Conservation (phyloP, 2,329 filamentous ascomycete species). For the Cryphonectria naterciae region DNA sequence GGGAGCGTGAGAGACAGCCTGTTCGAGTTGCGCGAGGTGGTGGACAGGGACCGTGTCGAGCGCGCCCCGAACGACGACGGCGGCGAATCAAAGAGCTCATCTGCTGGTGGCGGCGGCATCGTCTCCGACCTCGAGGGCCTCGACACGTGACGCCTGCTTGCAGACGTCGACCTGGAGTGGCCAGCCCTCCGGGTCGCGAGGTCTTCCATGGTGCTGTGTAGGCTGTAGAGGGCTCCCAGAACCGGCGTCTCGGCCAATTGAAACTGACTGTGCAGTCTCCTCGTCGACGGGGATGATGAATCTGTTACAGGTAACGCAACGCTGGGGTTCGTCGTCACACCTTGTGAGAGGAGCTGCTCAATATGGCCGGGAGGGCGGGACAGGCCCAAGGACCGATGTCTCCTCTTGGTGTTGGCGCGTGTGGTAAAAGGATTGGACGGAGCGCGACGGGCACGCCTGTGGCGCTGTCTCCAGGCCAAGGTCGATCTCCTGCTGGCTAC, state of each 20-base stretch:
- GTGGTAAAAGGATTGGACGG: slow-evolving; percentile 42
- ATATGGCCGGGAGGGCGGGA: slow-evolving; percentile 31
- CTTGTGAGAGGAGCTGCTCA: slow-evolving; percentile 32
- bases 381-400: slow-evolving; percentile 32
- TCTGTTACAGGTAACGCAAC: neutral
- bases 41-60: slow-evolving; percentile 56
- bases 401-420: slow-evolving; percentile 36
- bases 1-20: slow-evolving; percentile 65
- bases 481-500: slow-evolving; percentile 47
- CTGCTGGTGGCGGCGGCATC: slow-evolving; percentile 42
- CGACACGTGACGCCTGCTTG: slow-evolving; percentile 23
- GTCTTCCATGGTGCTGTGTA: slow-evolving; percentile 35
- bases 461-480: slow-evolving; percentile 41
- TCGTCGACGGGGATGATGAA: neutral
- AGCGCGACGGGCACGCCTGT: slow-evolving; percentile 39
- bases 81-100: slow-evolving; percentile 44
- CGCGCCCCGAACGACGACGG: slow-evolving; percentile 43
- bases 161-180: slow-evolving; percentile 24
- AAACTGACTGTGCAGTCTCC: slow-evolving; percentile 11
- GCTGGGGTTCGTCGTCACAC: slow-evolving; percentile 25
- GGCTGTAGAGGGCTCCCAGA: slow-evolving; percentile 32
- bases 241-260: slow-evolving; percentile 21
- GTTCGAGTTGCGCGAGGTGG: slow-evolving; percentile 58
- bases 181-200: slow-evolving; percentile 29
- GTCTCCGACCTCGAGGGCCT: slow-evolving; percentile 39